Percentiles rank a stretch among this genome's conserved stretches.
Evolutionary conservation across 2,329 filamentous ascomycete genomes (phyloP).

Genomic region (Pseudogymnoascus sp.): DNA sequence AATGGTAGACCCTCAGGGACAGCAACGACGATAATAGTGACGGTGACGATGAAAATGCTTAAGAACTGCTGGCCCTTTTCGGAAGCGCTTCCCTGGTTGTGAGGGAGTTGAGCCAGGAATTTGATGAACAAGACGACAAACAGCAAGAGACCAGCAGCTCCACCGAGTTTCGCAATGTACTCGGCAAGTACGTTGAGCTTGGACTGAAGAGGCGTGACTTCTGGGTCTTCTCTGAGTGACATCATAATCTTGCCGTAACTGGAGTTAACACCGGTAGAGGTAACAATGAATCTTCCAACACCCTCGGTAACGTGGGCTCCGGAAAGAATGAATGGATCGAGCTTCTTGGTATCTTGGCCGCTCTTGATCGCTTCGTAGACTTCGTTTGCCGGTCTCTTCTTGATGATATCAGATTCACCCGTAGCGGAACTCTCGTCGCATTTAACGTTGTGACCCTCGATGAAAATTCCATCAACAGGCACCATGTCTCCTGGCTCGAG

Average conservation of each 20-base stretch:
- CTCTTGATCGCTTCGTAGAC: conserved; percentile 55
- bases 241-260: conserved; percentile 71
- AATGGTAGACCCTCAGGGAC: conserved; percentile 58
- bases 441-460: conserved; percentile 55
- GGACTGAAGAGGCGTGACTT: conserved; percentile 69
- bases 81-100: conserved; percentile 37
- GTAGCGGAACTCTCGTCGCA: conserved; percentile 70
- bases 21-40: conserved; percentile 61
- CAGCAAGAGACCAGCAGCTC: conserved; percentile 62
- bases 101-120: conserved; percentile 55
- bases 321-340: conserved; percentile 74
- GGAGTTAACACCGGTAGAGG: conserved; percentile 63
- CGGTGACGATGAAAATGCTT: conserved; percentile 53
- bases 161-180: conserved; percentile 69
- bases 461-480: conserved; percentile 63
- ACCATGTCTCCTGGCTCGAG: conserved; percentile 66
- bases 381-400: conserved; percentile 56
- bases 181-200: conserved; percentile 71
- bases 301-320: conserved; percentile 71
- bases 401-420: conserved; percentile 65
- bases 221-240: conserved; percentile 65
- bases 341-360: conserved; percentile 46
- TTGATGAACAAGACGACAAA: conserved; percentile 74
- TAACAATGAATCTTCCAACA: conserved; percentile 67
- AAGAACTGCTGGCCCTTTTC: conserved; percentile 54